phyloP scores from a whole-genome alignment of 495 filamentous ascomycete species.

The Trichoderma reesei region DNA sequence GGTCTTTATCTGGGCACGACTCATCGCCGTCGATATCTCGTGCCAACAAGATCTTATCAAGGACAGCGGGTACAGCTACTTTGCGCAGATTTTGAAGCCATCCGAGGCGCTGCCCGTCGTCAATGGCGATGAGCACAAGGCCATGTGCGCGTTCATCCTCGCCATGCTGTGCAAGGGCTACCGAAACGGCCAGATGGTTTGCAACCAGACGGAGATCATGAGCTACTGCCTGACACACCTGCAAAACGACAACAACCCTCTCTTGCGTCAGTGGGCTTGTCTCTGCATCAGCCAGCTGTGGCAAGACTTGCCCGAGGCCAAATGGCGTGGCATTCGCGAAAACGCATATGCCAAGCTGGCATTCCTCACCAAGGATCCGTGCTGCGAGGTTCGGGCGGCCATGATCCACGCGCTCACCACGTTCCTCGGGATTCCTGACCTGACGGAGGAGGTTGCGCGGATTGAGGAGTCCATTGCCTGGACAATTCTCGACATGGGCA shows the following conservation, averaged over 20 bases:
- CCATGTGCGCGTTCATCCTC: slow-evolving; percentile 98
- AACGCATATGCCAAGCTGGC: slow-evolving; percentile 69
- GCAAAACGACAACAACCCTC: slow-evolving; percentile 72
- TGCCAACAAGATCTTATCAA: slow-evolving; percentile 90
- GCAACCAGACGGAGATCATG: slow-evolving; percentile 75
- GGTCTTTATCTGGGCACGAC: slow-evolving; percentile 98
- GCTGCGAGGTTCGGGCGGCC: slow-evolving; percentile 89
- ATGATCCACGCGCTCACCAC: slow-evolving; percentile 87
- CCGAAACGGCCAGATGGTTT: slow-evolving; percentile 80
- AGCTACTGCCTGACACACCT: slow-evolving; percentile 72
- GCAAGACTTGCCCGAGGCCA: slow-evolving; percentile 81
- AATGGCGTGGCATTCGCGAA: slow-evolving; percentile 83
- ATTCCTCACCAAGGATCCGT: slow-evolving; percentile 72
- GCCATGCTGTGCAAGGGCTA: slow-evolving; percentile 94
- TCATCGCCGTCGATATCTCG: slow-evolving; percentile 87
- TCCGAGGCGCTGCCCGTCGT: slow-evolving; percentile 68
- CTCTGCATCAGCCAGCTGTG: slow-evolving; percentile 94
- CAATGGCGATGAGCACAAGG: slow-evolving; percentile 85
- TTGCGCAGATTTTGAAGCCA: slow-evolving; percentile 81
- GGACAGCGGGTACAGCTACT: slow-evolving; percentile 95
- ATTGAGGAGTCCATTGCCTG: slow-evolving; percentile 84
- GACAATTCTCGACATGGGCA: slow-evolving; percentile 73
- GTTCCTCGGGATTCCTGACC: slow-evolving; percentile 86
- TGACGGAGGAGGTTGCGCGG: slow-evolving; percentile 81
- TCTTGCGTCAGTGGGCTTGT: slow-evolving; percentile 92